These are phyloP conservation scores for Peronospora destructor DNA, from an alignment of 352 stramenopile genomes.

Conservation along the genomic window DNA sequence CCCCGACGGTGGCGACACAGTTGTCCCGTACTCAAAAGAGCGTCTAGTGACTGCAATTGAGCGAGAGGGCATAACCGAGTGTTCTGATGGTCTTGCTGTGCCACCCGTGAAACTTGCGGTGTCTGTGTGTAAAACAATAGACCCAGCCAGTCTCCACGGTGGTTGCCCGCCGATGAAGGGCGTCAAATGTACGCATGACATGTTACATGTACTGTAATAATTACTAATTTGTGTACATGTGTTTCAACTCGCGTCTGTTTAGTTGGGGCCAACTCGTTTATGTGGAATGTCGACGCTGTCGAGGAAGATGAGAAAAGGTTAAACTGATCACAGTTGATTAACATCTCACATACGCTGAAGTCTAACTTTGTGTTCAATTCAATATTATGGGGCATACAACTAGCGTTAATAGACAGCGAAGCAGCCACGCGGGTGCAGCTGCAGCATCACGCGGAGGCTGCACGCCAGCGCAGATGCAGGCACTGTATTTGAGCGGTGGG, in stretches of 20 bases:
- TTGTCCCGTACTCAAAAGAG: conserved; percentile 85
- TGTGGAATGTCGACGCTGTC: no score
- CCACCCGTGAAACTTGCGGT: conserved; percentile 57
- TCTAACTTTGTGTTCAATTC: not conserved
- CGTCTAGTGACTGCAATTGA: conserved; percentile 45
- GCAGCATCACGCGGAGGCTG: conserved; percentile 45
- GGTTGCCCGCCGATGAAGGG: conserved; percentile 45
- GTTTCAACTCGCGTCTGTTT: not conserved
- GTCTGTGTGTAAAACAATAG: conserved; percentile 7
- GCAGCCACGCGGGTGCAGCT: conserved; percentile 24
- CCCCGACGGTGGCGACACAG: conserved; percentile 88
- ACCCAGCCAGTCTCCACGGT: no score
- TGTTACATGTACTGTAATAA: not conserved
- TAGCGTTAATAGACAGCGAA: conserved; percentile 51
- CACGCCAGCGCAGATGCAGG: conserved; percentile 77
- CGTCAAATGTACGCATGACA: conserved; percentile 45
- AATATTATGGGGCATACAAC: conserved; percentile 61
- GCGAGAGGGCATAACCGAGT: conserved; percentile 58
- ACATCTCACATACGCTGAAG: no score
- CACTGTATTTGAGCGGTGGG: conserved; percentile 70
- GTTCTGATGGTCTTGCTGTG: conserved; percentile 55
- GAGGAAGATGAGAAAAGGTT: no score
- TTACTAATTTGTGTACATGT: no score
- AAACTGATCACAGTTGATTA: no score
- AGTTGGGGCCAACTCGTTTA: no score